Conservation (phyloP, 2,329 filamentous ascomycete species). For the Colletotrichum sp. region DNA sequence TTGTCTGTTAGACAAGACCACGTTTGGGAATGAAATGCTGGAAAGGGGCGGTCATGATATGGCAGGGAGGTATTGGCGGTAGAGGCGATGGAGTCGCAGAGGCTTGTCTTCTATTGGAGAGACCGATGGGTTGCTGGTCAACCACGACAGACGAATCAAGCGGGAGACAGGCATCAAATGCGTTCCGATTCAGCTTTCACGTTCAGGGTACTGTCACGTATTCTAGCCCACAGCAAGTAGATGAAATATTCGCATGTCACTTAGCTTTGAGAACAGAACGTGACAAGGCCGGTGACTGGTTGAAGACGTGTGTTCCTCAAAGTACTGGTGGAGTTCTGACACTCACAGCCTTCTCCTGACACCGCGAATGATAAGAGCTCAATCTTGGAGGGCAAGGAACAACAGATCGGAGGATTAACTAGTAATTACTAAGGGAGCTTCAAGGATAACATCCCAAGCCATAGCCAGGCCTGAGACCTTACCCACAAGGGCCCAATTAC, state of each 20-base stretch:
- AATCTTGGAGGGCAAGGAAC: not conserved
- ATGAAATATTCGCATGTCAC: too few relatives aligned
- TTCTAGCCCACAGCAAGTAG: not conserved
- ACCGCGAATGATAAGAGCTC: not conserved
- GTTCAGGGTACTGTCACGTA: too few relatives aligned
- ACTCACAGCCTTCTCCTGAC: not conserved
- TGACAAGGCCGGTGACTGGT: not conserved
- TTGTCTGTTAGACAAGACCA: not conserved
- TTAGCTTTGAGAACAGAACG: too few relatives aligned
- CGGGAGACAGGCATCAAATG: not conserved
- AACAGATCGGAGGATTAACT: not conserved
- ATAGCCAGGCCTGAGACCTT: not conserved
- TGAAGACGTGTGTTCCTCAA: not conserved
- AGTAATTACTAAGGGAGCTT: not conserved
- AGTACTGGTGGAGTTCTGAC: not conserved
- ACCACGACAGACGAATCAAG: too few relatives aligned
- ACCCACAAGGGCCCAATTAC: not conserved
- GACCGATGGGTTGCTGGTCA: too few relatives aligned
- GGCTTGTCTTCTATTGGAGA: not conserved
- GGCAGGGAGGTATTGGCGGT: not conserved
- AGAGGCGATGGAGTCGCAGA: not conserved
- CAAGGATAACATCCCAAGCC: not conserved
- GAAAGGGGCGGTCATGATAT: not conserved
- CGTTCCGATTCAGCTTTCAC: rapidly evolving
- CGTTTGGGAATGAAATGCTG: not conserved